Percentiles rank a stretch among this genome's conserved stretches.
phyloP scores from a whole-genome alignment of 192 early-diverging fungal species.

The Obelidium mucronatum region DNA sequence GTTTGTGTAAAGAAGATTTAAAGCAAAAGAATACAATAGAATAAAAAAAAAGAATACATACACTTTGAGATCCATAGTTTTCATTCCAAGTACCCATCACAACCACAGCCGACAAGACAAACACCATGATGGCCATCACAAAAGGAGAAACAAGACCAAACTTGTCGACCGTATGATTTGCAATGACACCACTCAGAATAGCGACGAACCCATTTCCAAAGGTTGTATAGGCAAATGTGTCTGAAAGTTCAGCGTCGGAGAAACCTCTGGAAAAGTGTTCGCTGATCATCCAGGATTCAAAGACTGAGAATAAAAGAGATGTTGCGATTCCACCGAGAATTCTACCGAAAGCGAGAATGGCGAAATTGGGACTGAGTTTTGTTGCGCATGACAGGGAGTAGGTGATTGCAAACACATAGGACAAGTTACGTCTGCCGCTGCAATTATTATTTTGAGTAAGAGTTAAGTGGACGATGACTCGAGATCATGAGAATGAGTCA shows the following conservation, averaged over 20 bases:
- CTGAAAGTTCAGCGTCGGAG: slow-evolving; percentile 55
- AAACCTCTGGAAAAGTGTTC: slow-evolving; percentile 56
- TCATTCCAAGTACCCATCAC: slow-evolving; percentile 70
- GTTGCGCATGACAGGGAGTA: no score
- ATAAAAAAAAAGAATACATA: not conserved
- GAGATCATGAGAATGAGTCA: slow-evolving; percentile 24
- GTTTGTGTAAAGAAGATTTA: no score
- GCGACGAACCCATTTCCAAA: slow-evolving; percentile 78
- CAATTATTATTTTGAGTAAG: no score
- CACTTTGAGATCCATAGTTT: slow-evolving; percentile 70
- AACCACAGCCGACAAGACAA: slow-evolving; percentile 55
- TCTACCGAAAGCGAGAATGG: slow-evolving; percentile 54
- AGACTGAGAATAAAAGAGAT: slow-evolving; percentile 55
- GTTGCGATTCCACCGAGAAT: slow-evolving; percentile 56
- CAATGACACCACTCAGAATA: slow-evolving; percentile 66
- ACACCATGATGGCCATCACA: slow-evolving; percentile 58
- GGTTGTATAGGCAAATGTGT: slow-evolving; percentile 69
- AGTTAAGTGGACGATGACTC: no score
- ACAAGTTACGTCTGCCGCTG: no score
- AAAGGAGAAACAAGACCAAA: slow-evolving; percentile 71
- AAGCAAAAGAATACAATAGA: no score
- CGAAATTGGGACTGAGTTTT: no score
- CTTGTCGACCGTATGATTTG: slow-evolving; percentile 62
- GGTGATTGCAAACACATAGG: no score
- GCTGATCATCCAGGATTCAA: slow-evolving; percentile 61